Evolutionary conservation across 495 filamentous ascomycete species (phyloP), one percentile per base, ranked within the genome.

Genomic region (Trypethelium eluteriae): DNA sequence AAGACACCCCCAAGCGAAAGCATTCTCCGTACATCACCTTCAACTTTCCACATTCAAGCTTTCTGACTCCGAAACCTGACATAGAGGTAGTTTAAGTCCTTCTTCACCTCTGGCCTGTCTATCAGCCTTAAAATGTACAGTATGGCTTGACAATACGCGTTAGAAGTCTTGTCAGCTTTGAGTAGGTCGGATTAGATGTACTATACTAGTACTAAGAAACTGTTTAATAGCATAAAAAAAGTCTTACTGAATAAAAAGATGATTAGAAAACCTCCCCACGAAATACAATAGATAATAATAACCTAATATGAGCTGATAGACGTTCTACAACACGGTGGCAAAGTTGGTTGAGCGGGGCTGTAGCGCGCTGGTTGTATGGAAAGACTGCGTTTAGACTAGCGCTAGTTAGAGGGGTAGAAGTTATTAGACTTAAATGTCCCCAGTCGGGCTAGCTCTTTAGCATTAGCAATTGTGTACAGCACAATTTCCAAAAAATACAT

Each of bases 31-130:
- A 53, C 12, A 53, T 53, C 49, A 53, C 16, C 25, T 16, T 53
- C 16, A 18, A 53, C 49, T 53, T 53, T 53, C 49, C 49, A 53
- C 49, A 53, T 53, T 9, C 49, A 53, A 53, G 49, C 49, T 53
- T 18, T 53, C 49, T 53, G 25, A 18, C 16, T 18, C 49, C 25
- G 16, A 53, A 53, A 53, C 16, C 25, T 18, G 49, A 53, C 16
- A 53, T 53, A 10, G 4, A 53, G 25, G 14, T 14, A 46, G 41
- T 14, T 46, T 14, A 46, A 14, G 41, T 46, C 5, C 14, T 46
- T 46, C 41, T 46, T 46, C 41, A 46, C 14, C 41, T 46, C 14
- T 46, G 41, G 14, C 14, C 14, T 46, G 14, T 46, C 41, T 46
- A 14, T 46, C 41, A 46, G 14, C 41, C 14, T 46, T 14, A 14